Percentiles rank a stretch among this genome's conserved stretches.
These are phyloP conservation scores for Blastocystis sp. DNA, from an alignment of 352 stramenopile genomes.

Conservation along the genomic window DNA sequence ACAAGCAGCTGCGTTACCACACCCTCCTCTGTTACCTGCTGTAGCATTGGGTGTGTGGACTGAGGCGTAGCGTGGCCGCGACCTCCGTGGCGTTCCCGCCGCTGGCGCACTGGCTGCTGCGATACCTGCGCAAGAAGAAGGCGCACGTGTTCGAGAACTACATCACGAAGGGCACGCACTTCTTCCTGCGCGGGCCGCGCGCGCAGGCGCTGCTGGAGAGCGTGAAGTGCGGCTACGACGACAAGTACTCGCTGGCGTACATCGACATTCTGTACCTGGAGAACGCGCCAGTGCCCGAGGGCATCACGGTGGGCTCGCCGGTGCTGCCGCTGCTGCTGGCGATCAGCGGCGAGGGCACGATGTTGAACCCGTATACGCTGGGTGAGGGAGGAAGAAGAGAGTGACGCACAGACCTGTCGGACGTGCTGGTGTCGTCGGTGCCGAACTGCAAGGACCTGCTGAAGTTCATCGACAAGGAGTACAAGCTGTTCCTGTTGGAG, in stretches of 20 bases:
- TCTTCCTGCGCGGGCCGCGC: slow-evolving; percentile 45
- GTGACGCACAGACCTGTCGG: slow-evolving; percentile 1
- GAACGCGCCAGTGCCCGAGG: slow-evolving; percentile 9
- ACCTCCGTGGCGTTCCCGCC: slow-evolving; percentile 16
- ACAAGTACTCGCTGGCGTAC: slow-evolving; percentile 62
- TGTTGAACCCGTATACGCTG: slow-evolving; percentile 40
- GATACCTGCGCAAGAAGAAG: neutral
- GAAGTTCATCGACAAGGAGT: slow-evolving; percentile 56
- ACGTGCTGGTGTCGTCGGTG: slow-evolving; percentile 36
- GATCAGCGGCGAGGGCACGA: slow-evolving; percentile 17
- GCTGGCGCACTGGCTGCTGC: neutral
- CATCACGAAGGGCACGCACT: slow-evolving; percentile 36
- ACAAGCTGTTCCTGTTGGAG: slow-evolving; percentile 47
- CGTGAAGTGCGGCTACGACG: slow-evolving; percentile 56
- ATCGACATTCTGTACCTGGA: slow-evolving; percentile 49
- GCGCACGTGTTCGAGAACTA: slow-evolving; percentile 7
- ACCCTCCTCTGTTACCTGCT: neutral
- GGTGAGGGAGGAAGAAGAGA: neutral
- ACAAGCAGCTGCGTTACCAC: slow-evolving; percentile 19
- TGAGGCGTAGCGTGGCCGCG: neutral
- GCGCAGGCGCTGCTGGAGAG: slow-evolving; percentile 36
- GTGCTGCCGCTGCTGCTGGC: slow-evolving; percentile 7
- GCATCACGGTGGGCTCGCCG: slow-evolving; percentile 14
- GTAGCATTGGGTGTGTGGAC: neutral
- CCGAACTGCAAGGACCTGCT: slow-evolving; percentile 56